Evolutionary conservation across 2,329 filamentous ascomycete genomes (phyloP).

Genomic region (Boeremia lycopersici): DNA sequence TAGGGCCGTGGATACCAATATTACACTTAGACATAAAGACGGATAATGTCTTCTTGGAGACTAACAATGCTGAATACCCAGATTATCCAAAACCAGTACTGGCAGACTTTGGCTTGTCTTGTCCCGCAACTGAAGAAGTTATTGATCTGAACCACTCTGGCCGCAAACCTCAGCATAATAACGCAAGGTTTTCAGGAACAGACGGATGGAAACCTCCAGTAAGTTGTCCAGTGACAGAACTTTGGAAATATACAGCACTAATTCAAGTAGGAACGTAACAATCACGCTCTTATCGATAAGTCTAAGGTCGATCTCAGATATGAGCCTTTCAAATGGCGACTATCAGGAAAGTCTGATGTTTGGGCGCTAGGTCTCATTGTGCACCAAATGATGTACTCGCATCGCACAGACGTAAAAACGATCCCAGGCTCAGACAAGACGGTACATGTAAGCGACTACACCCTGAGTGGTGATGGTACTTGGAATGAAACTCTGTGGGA

Average conservation of each 20-base stretch:
- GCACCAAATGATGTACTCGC: not conserved
- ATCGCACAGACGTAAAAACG: not conserved
- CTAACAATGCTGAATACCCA: not conserved
- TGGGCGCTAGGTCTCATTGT: not conserved
- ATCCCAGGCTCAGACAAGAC: not conserved
- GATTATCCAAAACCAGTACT: not conserved
- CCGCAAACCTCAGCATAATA: not conserved
- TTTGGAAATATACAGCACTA: not conserved
- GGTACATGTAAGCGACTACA: not conserved
- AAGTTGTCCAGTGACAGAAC: not conserved
- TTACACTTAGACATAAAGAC: not conserved
- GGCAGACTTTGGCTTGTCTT: not conserved
- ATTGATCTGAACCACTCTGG: not conserved
- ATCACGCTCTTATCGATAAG: not conserved
- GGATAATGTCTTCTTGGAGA: not conserved
- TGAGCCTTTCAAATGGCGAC: not conserved
- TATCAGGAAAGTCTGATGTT: not conserved
- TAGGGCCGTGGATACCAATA: not conserved
- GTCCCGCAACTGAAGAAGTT: not conserved
- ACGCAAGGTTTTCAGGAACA: not conserved
- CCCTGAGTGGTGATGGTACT: not conserved
- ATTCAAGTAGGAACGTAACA: not conserved
- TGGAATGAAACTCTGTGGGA: not conserved
- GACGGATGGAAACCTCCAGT: not conserved
- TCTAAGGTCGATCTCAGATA: not conserved